These are phyloP conservation scores for Aureobasidium subglaciale DNA, from an alignment of 2,329 filamentous ascomycete species.

Conservation along the genomic window DNA sequence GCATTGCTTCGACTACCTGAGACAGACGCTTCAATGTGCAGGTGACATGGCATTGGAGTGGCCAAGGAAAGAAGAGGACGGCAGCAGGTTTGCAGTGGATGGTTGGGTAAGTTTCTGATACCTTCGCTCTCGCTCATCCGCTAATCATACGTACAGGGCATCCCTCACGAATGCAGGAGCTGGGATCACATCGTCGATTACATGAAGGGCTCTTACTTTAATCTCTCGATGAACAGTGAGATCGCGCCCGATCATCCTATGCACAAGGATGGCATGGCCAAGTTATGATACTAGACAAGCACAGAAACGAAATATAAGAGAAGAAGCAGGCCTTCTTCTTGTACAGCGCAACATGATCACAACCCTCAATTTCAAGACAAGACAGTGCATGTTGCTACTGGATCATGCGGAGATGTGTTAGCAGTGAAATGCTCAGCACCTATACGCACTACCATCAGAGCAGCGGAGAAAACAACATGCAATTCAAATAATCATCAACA, in stretches of 20 bases:
- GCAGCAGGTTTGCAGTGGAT: conserved; percentile 27
- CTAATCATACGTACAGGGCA: not conserved
- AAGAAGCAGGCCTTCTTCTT: not conserved
- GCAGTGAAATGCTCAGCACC: no score
- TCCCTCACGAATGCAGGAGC: conserved; percentile 4
- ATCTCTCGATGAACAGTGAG: conserved; percentile 11
- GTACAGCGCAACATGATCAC: no score
- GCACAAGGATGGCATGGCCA: not conserved
- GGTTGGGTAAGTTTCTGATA: conserved; percentile 24
- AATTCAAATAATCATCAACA: no score
- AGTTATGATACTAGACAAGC: not conserved
- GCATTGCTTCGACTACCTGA: conserved; percentile 27
- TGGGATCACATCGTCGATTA: conserved; percentile 15
- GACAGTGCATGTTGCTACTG: no score
- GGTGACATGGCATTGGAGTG: conserved; percentile 27
- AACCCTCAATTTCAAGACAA: no score
- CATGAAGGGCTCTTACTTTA: conserved; percentile 15
- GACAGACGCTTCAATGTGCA: conserved; percentile 24
- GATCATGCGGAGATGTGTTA: no score
- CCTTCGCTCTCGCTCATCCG: not conserved
- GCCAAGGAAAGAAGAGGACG: conserved; percentile 24
- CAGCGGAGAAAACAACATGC: no score
- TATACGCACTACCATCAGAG: no score
- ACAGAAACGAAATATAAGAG: not conserved
- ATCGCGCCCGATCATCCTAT: conserved; percentile 15